Evolutionary conservation across 768 basidiomycete species (phyloP), one percentile per base, ranked within the genome.

Genomic region (Lactarius hatsudake): DNA sequence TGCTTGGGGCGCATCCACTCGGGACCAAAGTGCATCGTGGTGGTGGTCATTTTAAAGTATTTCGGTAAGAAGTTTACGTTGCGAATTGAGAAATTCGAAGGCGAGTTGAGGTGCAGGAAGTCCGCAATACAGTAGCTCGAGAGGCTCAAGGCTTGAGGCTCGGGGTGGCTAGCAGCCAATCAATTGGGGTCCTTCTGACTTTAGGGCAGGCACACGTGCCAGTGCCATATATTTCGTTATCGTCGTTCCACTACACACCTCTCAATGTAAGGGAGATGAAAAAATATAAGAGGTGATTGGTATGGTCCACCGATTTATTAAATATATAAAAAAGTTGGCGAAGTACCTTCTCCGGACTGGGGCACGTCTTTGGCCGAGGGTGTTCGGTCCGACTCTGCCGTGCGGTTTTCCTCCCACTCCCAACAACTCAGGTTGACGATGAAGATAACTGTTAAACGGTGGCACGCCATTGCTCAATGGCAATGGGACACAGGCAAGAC

Each of bases 1-100:
- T 84, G 85, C 79, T 93, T 93, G 71, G 87, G 84, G 73, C 92
- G 87, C 92, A 94, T 93, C 92, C 92, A 94, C 79, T 94, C 92
- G 57, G 92, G 92, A 74, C 91, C 92, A 81, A 94, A 94, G 76
- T 93, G 92, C 86, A 94, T 90, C 13, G 90, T 88, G 32, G 83
- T 82, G 69, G 90, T 75, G 56, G 83, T 75, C 83, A 83, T 83
- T 80, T 78, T 80, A 74, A 61, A 20, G 40, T 45, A 23, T 36
- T 63, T 63, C 20, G 51, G 15, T 30, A 15, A 36, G 59, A 32
- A 61, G 20, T 13, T 53, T 63, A 40, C 3, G 61, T 42, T 63
- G 30, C 26, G 34, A 40, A 36, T 36, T 9, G n/a, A 55, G 23
- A 54, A 40, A 45, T 63, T 63, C 32, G 62, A 55, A 42, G 51